Percentiles rank a stretch among this genome's conserved stretches.
These are phyloP conservation scores for Lepidium africanum DNA, from an alignment of 345 rosid species.

Conservation along the genomic window DNA sequence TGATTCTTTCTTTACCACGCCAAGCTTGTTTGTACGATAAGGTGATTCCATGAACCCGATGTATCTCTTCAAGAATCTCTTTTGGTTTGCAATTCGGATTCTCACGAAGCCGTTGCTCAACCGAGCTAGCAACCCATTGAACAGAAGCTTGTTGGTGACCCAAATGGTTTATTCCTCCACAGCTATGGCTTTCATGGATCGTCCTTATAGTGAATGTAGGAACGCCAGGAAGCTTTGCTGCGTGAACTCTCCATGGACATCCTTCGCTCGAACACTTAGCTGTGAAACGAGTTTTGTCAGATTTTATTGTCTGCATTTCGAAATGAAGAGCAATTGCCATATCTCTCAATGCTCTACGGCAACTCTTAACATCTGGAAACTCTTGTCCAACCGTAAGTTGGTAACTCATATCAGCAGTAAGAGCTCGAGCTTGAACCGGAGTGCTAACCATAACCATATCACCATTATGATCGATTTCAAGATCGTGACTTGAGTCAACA, in stretches of 20 bases:
- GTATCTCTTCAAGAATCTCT: slow-evolving; percentile 97
- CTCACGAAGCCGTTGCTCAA: slow-evolving; percentile 85
- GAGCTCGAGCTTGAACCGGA: slow-evolving; percentile 62
- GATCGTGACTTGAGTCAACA: slow-evolving; percentile 58
- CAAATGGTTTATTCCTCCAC: slow-evolving; percentile 93
- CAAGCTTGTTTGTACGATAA: slow-evolving; percentile 98
- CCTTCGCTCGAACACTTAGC: slow-evolving; percentile 97
- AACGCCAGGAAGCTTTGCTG: slow-evolving; percentile 96
- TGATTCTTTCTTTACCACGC: slow-evolving; percentile 98
- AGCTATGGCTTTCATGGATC: slow-evolving; percentile 70
- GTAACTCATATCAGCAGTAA: slow-evolving; percentile 36
- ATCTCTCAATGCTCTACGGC: slow-evolving; percentile 89
- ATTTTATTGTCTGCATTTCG: slow-evolving; percentile 94
- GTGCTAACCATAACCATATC: slow-evolving; percentile 54
- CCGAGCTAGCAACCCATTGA: slow-evolving; percentile 96
- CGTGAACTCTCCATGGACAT: slow-evolving; percentile 98
- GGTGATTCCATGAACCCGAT: slow-evolving; percentile 87
- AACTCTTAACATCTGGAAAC: slow-evolving; percentile 95
- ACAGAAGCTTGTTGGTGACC: slow-evolving; percentile 99
- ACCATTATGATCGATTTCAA: slow-evolving; percentile 53
- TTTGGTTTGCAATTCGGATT: slow-evolving; percentile 95
- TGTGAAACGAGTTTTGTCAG: slow-evolving; percentile 98
- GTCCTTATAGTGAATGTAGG: slow-evolving; percentile 96
- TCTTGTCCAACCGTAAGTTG: slow-evolving; percentile 91
- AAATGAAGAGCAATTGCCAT: slow-evolving; percentile 96